Percentiles rank a stretch among this genome's conserved stretches.
phyloP scores from a whole-genome alignment of 2,329 filamentous ascomycete species.

The Byssothecium circinans region DNA sequence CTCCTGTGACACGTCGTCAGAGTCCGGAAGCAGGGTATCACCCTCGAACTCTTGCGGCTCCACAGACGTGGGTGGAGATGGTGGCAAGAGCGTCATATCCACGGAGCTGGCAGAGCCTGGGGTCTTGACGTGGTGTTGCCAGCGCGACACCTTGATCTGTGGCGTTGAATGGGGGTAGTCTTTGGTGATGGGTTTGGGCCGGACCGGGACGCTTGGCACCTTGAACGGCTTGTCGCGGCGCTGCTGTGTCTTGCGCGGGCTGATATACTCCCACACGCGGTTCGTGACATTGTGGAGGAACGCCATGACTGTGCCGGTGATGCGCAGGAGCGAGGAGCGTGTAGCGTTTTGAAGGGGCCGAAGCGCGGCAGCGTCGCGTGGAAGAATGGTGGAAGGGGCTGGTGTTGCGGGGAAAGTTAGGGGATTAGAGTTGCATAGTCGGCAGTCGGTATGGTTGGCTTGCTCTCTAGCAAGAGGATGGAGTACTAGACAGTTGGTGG shows the following conservation, averaged over 20 bases:
- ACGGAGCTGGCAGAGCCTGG: slow-evolving; percentile 20
- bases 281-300: slow-evolving; percentile 38
- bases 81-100: slow-evolving; percentile 29
- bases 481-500: too few relatives aligned
- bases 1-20: slow-evolving; percentile 8
- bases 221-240: slow-evolving; percentile 44
- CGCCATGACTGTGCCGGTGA: slow-evolving; percentile 24
- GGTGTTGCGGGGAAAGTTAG: too few relatives aligned
- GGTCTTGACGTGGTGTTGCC: slow-evolving; percentile 22
- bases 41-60: slow-evolving; percentile 31
- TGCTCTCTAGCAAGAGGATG: too few relatives aligned
- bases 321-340: not conserved
- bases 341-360: not conserved
- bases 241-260: slow-evolving; percentile 45
- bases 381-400: not conserved
- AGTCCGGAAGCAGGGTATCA: slow-evolving; percentile 30
- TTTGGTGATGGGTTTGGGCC: slow-evolving; percentile 2
- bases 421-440: too few relatives aligned
- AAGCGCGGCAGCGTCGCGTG: too few relatives aligned
- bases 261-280: slow-evolving; percentile 47
- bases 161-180: slow-evolving; percentile 33
- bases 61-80: slow-evolving; percentile 34
- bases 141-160: slow-evolving; percentile 24
- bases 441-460: too few relatives aligned
- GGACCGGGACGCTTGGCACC: slow-evolving; percentile 26